Conservation (phyloP, 2,329 filamentous ascomycete species). For the Aspergillus ibericus region DNA sequence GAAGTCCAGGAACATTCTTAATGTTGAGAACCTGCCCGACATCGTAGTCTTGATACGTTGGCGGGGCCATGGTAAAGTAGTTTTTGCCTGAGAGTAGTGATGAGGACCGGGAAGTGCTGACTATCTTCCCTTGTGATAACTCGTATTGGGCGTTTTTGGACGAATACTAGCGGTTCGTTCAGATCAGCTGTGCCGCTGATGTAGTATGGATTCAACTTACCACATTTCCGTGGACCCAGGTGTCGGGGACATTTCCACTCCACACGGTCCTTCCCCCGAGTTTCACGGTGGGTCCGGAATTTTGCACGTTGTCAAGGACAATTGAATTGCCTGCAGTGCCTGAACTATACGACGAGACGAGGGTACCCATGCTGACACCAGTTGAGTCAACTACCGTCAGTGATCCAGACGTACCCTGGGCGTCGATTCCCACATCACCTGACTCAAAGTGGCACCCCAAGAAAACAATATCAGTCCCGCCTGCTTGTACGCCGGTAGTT, state of each 20-base stretch:
- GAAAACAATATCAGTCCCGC: constrained; percentile 29
- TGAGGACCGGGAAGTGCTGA: constrained; percentile 29
- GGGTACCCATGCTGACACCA: constrained; percentile 12
- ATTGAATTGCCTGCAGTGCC: constrained; percentile 33
- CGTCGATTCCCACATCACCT: constrained; percentile 27
- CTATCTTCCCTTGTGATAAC: constrained; percentile 29
- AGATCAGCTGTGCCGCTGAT: neutral
- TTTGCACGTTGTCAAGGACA: constrained; percentile 32
- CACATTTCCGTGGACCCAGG: constrained; percentile 38
- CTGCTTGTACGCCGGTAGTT: constrained; percentile 52
- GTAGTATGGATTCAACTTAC: constrained; percentile 15
- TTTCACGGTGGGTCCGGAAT: constrained; percentile 28
- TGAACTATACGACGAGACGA: constrained; percentile 27
- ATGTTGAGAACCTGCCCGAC: constrained; percentile 48
- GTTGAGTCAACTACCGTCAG: constrained; percentile 24
- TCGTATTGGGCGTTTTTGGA: constrained; percentile 18
- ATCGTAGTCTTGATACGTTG: constrained; percentile 47
- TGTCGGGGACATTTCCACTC: constrained; percentile 21
- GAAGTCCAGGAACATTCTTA: constrained; percentile 43
- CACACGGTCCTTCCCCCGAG: constrained; percentile 24
- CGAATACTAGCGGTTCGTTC: constrained; percentile 14
- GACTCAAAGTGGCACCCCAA: constrained; percentile 26
- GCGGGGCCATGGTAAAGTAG: constrained; percentile 45
- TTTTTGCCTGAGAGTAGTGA: constrained; percentile 32
- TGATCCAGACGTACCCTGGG: constrained; percentile 22